Evolutionary conservation across 371 early-diverging fungal species (phyloP).

Genomic region (Mucor indicus): DNA sequence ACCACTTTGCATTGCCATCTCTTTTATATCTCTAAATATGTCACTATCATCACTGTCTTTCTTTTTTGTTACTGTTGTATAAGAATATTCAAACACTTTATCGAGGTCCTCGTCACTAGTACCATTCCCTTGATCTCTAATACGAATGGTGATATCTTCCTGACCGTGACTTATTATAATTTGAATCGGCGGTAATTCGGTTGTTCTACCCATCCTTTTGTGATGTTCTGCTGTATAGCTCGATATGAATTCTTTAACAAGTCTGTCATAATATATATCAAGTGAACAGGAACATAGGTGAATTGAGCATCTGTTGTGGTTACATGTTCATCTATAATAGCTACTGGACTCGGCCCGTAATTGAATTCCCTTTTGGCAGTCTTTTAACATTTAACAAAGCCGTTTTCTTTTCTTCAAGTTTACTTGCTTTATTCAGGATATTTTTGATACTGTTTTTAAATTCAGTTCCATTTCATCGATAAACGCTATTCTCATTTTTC

Average conservation of each 20-base stretch:
- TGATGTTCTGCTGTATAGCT: conserved; percentile 87
- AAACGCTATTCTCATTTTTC: too few species aligned
- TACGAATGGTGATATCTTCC: conserved; percentile 81
- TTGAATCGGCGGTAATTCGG: conserved; percentile 67
- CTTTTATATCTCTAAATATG: conserved; percentile 61
- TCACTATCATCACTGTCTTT: conserved; percentile 44
- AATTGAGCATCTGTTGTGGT: conserved; percentile 74
- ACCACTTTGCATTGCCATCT: conserved; percentile 76
- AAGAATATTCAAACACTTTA: conserved; percentile 91
- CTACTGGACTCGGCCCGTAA: conserved; percentile 71
- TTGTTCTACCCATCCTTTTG: conserved; percentile 37
- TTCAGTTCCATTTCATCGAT: too few species aligned
- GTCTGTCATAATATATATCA: conserved; percentile 94
- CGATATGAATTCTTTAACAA: conserved; percentile 90
- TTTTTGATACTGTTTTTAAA: too few species aligned
- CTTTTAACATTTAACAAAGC: too few species aligned
- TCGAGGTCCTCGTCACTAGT: conserved; percentile 72
- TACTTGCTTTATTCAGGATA: too few species aligned
- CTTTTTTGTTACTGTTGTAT: conserved; percentile 80
- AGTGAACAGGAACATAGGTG: conserved; percentile 90
- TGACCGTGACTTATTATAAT: conserved; percentile 80
- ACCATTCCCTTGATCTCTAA: conserved; percentile 95
- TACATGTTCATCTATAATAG: conserved; percentile 76
- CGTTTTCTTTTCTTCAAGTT: too few species aligned
- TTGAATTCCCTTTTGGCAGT: too few species aligned